Evolutionary conservation across 2,329 filamentous ascomycete species (phyloP).

Genomic region (Alternaria atra): DNA sequence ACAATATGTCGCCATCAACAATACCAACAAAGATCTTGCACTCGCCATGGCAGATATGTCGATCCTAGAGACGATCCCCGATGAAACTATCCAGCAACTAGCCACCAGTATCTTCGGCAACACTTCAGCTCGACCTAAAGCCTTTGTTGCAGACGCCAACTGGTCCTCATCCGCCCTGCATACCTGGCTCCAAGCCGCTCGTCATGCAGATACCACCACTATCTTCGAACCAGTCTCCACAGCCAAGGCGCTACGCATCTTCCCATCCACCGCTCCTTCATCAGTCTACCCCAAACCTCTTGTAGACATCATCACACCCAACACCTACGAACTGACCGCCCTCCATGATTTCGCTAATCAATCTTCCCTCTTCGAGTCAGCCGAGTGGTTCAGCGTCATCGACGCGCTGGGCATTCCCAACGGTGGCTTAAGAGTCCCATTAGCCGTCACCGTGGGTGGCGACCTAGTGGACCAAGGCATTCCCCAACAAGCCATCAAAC

Average conservation of each 20-base stretch:
- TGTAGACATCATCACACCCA: slow-evolving; percentile 83
- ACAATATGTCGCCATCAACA: slow-evolving; percentile 92
- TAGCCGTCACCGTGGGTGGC: slow-evolving; percentile 72
- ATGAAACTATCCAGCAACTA: slow-evolving; percentile 23
- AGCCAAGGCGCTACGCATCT: slow-evolving; percentile 77
- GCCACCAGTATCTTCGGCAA: slow-evolving; percentile 23
- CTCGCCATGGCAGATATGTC: slow-evolving; percentile 96
- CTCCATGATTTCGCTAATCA: slow-evolving; percentile 78
- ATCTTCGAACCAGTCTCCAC: slow-evolving; percentile 91
- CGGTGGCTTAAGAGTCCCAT: slow-evolving; percentile 73
- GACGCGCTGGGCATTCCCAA: slow-evolving; percentile 79
- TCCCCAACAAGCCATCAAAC: slow-evolving; percentile 81
- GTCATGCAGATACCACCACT: slow-evolving; percentile 55
- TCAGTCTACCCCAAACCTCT: slow-evolving; percentile 67
- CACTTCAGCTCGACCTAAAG: slow-evolving; percentile 63
- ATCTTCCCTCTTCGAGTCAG: slow-evolving; percentile 72
- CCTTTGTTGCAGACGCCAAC: slow-evolving; percentile 87
- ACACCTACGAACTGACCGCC: slow-evolving; percentile 79
- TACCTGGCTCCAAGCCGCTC: slow-evolving; percentile 71
- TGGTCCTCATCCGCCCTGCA: slow-evolving; percentile 75
- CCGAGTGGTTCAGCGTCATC: slow-evolving; percentile 81
- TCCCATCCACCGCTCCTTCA: slow-evolving; percentile 63
- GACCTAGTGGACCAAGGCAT: slow-evolving; percentile 80
- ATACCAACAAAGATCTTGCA: slow-evolving; percentile 81
- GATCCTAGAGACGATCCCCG: slow-evolving; percentile 68